Conservation (phyloP, 768 basidiomycete genomes). For the Mycena pura region DNA sequence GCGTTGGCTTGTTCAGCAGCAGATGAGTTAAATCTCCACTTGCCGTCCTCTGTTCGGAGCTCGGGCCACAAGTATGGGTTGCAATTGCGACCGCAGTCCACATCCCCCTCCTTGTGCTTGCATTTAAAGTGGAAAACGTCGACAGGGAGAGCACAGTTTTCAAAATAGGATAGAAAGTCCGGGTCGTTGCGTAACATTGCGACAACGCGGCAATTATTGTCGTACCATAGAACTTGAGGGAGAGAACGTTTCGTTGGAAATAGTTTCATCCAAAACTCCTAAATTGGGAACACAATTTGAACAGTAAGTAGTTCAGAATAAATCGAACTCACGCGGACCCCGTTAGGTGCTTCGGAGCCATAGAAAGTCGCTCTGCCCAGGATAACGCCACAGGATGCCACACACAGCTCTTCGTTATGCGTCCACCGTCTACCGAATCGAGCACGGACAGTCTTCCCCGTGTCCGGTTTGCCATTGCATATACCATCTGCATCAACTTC, state of each 20-base stretch:
- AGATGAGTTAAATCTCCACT: slow-evolving; percentile 51
- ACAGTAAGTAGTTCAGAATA: not conserved
- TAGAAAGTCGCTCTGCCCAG: slow-evolving; percentile 38
- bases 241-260: slow-evolving; percentile 33
- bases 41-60: slow-evolving; percentile 32
- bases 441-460: slow-evolving; percentile 33
- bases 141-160: slow-evolving; percentile 34
- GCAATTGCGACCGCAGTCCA: slow-evolving; percentile 34
- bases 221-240: slow-evolving; percentile 35
- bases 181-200: slow-evolving; percentile 28
- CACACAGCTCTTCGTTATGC: slow-evolving; percentile 43
- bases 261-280: slow-evolving; percentile 32
- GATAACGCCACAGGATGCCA: slow-evolving; percentile 41
- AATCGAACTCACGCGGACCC: slow-evolving; percentile 31
- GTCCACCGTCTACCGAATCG: slow-evolving; percentile 38
- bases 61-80: slow-evolving; percentile 46
- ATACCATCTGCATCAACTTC: slow-evolving; percentile 17
- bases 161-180: slow-evolving; percentile 27
- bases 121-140: slow-evolving; percentile 45
- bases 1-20: slow-evolving; percentile 48
- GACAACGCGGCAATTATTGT: slow-evolving; percentile 34
- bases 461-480: slow-evolving; percentile 32
- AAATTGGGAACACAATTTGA: not conserved
- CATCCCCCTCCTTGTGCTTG: slow-evolving; percentile 39
- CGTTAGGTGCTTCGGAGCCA: slow-evolving; percentile 38